These are phyloP conservation scores for Tricholoma saponaceum DNA, from an alignment of 768 basidiomycete genomes.

Conservation along the genomic window DNA sequence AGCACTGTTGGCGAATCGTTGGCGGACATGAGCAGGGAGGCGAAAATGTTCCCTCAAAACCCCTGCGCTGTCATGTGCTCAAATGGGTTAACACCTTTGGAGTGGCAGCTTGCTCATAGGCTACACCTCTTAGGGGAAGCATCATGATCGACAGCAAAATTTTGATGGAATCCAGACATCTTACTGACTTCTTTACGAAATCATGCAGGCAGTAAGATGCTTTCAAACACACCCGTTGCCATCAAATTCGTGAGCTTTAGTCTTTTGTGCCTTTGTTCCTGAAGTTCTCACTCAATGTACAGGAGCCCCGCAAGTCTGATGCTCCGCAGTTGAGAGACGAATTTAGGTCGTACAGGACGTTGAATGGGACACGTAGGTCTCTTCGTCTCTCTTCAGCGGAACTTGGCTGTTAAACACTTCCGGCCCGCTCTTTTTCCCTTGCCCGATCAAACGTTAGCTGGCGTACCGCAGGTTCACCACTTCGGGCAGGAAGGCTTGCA, in stretches of 20 bases:
- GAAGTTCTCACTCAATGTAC: slow-evolving; percentile 10
- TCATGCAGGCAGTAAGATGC: slow-evolving; percentile 71
- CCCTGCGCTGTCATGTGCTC: neutral
- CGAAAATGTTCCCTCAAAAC: neutral
- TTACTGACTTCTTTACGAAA: slow-evolving; percentile 2
- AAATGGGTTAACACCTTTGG: neutral
- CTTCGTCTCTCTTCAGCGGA: neutral
- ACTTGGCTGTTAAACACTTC: neutral
- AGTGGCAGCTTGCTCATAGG: neutral
- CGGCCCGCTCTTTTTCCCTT: slow-evolving; percentile 5
- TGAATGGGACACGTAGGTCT: slow-evolving; percentile 81
- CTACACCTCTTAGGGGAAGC: neutral
- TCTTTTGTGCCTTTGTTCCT: slow-evolving; percentile 5
- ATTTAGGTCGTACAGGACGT: slow-evolving; percentile 93
- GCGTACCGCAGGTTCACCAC: slow-evolving; percentile 97
- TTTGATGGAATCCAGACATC: neutral
- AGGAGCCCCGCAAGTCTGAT: slow-evolving; percentile 97
- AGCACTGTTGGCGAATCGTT: neutral
- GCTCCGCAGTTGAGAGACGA: slow-evolving; percentile 97
- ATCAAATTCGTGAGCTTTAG: slow-evolving; percentile 85
- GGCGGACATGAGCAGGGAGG: neutral
- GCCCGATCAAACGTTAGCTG: slow-evolving; percentile 48
- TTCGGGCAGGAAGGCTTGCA: slow-evolving; percentile 98
- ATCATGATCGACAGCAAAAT: neutral
- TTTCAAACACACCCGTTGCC: slow-evolving; percentile 84